Base-by-base conservation (phyloP, 371 early-diverging fungal genomes). In the Smittium culicis region DNA sequence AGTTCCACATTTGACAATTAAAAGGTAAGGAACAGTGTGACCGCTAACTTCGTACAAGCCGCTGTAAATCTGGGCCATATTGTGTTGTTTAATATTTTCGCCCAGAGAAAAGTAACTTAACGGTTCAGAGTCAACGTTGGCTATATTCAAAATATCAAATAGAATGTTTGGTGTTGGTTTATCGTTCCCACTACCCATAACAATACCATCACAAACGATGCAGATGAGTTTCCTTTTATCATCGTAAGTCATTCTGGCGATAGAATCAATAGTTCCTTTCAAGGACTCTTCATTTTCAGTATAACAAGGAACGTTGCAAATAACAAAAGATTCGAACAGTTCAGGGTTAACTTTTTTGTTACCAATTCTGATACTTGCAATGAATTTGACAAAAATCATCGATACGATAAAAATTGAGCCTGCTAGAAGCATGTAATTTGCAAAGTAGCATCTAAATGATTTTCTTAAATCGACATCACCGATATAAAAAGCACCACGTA, bases 1-100 rank as follows among this genome's bases (percentile, higher is more conserved):
- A 34, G 82, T 84, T 64, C 99, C 99, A 57, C 86, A 86, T 82
- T 99, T 99, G 77, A 88, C 93, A 2, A 99, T 83, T 0, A 98
- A 93, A 66, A 99, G 79, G 70, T 92, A 97, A 0, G 98, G 96
- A 2, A 96, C 89, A 54, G 88, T 84, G 62, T 90, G 92, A 14
- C 91, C 96, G 69, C 82, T 85, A 66, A 85, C 83, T 73, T 92
- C 90, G 78, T 98, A 99, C 35, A 94, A 80, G 24, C 99, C 99
- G 28, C 96, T 88, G 79, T 98, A 98, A 27, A 99, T 94, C 79
- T 94, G 95, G 70, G 92, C 99, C 80, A 89, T 88, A 74, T 99
- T 98, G 71, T 90, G 82, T 74, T 95, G 91, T 72, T 89, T 88
- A 66, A 79, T 75, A 1, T 96, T 96, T 66, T 92, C 91, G 61